Percentiles rank a stretch among this genome's conserved stretches.
phyloP scores from a whole-genome alignment of 2,329 filamentous ascomycete genomes.

The Pseudogymnoascus sp. region DNA sequence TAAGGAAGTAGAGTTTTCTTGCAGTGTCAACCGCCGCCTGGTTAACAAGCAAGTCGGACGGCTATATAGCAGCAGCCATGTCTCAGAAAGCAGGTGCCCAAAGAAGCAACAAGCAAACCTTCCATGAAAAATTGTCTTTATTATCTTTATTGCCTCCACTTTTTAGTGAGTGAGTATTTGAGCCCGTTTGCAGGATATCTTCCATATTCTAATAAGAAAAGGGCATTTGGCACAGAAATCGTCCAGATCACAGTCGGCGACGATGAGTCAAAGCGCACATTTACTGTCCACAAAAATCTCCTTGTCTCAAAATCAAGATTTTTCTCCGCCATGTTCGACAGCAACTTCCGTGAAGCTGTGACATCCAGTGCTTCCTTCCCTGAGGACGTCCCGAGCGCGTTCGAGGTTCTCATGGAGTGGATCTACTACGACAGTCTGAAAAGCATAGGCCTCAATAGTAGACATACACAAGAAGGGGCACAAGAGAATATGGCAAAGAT shows the following conservation, averaged over 20 bases:
- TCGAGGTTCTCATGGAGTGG: slow-evolving; percentile 14
- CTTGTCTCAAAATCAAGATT: slow-evolving; percentile 11
- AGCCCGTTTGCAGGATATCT: neutral
- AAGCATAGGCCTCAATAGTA: neutral
- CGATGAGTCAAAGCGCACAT: neutral
- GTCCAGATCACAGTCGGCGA: neutral
- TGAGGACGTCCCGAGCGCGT: slow-evolving; percentile 12
- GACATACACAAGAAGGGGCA: neutral
- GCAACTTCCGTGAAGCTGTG: slow-evolving; percentile 12
- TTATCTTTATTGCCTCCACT: neutral
- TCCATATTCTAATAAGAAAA: neutral
- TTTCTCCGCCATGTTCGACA: slow-evolving; percentile 17
- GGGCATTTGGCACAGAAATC: neutral
- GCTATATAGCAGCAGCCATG: neutral
- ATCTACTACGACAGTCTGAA: slow-evolving; percentile 12
- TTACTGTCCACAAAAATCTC: slow-evolving; percentile 12
- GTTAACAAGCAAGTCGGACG: neutral
- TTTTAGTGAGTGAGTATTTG: neutral
- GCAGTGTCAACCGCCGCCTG: too few species aligned
- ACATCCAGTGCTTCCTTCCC: slow-evolving; percentile 9
- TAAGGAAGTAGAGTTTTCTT: neutral
- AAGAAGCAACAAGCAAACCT: neutral
- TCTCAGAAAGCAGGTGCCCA: neutral
- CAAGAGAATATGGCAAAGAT: neutral
- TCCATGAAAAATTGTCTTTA: neutral